Conservation (phyloP, 345 rosid species). For the Eucalyptus erythrocorys region DNA sequence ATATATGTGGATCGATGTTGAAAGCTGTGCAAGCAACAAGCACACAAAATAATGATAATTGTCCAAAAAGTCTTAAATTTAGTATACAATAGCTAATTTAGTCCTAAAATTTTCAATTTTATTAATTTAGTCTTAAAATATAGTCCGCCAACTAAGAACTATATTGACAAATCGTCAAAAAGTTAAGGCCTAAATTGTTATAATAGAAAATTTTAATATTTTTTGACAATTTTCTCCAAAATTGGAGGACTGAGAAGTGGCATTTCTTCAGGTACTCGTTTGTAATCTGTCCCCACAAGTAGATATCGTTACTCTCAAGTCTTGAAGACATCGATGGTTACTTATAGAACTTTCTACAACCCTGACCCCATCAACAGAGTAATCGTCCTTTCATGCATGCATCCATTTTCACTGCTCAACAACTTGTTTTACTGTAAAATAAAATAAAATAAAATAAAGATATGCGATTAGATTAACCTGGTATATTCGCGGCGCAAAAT, state of each 20-base stretch:
- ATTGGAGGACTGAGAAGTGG: not conserved
- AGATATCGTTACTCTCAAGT: not conserved
- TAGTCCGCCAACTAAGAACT: not conserved
- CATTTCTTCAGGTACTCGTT: not conserved
- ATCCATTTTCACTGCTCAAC: not conserved
- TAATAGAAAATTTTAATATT: too few species aligned
- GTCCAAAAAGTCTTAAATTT: not conserved
- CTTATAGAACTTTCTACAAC: not conserved
- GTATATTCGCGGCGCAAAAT: not conserved
- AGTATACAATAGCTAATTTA: accelerated
- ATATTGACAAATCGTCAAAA: too few species aligned
- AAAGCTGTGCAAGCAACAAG: not conserved
- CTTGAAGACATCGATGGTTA: not conserved
- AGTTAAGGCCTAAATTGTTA: not conserved
- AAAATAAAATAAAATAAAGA: not conserved
- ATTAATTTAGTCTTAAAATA: not conserved
- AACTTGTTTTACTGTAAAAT: not conserved
- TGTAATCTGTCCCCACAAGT: not conserved
- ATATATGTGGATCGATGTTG: not conserved
- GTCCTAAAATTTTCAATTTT: too few species aligned
- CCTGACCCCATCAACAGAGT: not conserved
- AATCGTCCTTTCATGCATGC: not conserved
- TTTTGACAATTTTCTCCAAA: not conserved
- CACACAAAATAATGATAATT: not conserved
- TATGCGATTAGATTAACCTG: not conserved